These are phyloP conservation scores for Penicillium sp. DNA, from an alignment of 2,329 filamentous ascomycete species.

Conservation along the genomic window DNA sequence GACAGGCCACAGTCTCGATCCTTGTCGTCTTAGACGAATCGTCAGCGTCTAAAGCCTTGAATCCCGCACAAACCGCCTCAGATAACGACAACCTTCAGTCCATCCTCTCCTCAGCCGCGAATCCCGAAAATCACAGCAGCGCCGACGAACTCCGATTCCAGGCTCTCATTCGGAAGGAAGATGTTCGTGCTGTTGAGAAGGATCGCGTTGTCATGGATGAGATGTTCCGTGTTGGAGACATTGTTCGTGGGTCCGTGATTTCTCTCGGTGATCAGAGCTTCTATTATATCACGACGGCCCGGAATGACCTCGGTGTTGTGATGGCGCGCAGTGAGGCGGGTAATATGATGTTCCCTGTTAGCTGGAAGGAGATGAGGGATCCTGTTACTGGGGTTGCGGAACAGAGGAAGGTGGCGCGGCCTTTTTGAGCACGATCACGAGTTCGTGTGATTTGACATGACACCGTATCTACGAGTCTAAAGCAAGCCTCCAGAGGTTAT, in stretches of 20 bases:
- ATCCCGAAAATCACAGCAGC: slow-evolving; percentile 47
- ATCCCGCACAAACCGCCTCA: slow-evolving; percentile 30
- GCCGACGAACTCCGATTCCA: slow-evolving; percentile 74
- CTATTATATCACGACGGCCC: slow-evolving; percentile 92
- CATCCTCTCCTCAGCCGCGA: slow-evolving; percentile 44
- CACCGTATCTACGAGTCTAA: not conserved
- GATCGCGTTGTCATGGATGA: slow-evolving; percentile 91
- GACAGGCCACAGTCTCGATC: slow-evolving; percentile 85
- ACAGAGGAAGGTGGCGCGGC: slow-evolving; percentile 90
- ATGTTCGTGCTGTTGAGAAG: slow-evolving; percentile 93
- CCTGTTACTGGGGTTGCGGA: slow-evolving; percentile 77
- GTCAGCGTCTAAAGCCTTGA: slow-evolving; percentile 23
- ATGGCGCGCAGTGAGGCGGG: slow-evolving; percentile 88
- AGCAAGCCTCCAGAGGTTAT: not conserved
- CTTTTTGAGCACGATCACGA: slow-evolving; percentile 54
- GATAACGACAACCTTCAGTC: slow-evolving; percentile 45
- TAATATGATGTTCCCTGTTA: slow-evolving; percentile 89
- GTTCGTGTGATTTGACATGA: not conserved
- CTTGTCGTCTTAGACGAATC: slow-evolving; percentile 72
- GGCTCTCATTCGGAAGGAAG: slow-evolving; percentile 83
- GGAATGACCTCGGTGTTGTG: slow-evolving; percentile 90
- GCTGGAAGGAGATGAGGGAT: slow-evolving; percentile 94
- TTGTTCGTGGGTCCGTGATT: slow-evolving; percentile 86
- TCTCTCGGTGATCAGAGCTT: slow-evolving; percentile 91
- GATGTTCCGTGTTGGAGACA: slow-evolving; percentile 89